These are phyloP conservation scores for Botrytis hyacinthi DNA, from an alignment of 2,329 filamentous ascomycete species.

Conservation along the genomic window DNA sequence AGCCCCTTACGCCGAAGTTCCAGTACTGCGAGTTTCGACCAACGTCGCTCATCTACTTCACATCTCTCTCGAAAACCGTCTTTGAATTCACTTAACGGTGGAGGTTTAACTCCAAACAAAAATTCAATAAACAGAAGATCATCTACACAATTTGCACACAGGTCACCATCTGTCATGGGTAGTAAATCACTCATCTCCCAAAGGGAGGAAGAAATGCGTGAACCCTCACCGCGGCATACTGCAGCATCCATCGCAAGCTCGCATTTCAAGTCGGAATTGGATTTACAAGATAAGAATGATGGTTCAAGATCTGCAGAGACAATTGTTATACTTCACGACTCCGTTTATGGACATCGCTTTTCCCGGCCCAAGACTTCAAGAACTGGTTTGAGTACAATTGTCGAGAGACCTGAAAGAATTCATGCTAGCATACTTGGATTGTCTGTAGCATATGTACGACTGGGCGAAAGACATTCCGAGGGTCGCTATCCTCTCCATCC, in stretches of 20 bases:
- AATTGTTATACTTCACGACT: conserved; percentile 84
- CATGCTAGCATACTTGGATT: conserved; percentile 80
- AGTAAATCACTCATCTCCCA: conserved; percentile 43
- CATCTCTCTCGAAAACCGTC: conserved; percentile 45
- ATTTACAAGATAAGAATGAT: conserved; percentile 32
- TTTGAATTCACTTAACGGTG: conserved; percentile 43
- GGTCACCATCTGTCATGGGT: conserved; percentile 36
- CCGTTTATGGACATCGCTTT: conserved; percentile 91
- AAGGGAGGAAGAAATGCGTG: conserved; percentile 36
- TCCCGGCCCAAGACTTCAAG: conserved; percentile 77
- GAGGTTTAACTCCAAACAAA: conserved; percentile 40
- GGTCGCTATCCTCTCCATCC: conserved; percentile 68
- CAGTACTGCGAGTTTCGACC: conserved; percentile 45
- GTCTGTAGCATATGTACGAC: conserved; percentile 83
- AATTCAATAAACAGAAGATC: conserved; percentile 42
- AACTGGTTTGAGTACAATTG: conserved; percentile 71
- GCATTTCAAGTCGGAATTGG: conserved; percentile 38
- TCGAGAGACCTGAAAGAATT: conserved; percentile 89
- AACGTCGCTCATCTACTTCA: conserved; percentile 43
- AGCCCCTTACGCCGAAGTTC: conserved; percentile 41
- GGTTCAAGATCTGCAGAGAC: conserved; percentile 52
- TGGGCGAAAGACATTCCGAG: conserved; percentile 75
- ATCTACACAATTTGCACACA: conserved; percentile 42
- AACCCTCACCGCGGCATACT: conserved; percentile 44
- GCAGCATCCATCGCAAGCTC: conserved; percentile 45